These are phyloP conservation scores for Raphanus sativus DNA, from an alignment of 345 rosid genomes.

Conservation along the genomic window DNA sequence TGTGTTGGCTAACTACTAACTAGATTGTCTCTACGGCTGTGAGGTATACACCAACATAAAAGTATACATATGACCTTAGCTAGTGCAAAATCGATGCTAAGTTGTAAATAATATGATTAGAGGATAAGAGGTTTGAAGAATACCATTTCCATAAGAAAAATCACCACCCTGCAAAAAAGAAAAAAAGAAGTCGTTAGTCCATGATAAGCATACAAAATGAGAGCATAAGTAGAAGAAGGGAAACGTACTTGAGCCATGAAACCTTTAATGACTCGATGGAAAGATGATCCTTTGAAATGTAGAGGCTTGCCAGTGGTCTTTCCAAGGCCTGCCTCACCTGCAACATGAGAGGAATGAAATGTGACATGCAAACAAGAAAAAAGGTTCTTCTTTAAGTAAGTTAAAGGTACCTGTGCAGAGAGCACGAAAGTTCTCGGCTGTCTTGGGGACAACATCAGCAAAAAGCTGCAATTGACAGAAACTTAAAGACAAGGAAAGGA, in stretches of 20 bases:
- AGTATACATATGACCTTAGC: neutral
- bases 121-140: constrained; percentile 7
- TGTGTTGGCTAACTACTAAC: neutral
- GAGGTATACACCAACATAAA: neutral
- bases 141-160: constrained; percentile 89
- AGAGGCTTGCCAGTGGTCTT: constrained; percentile 78
- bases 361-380: neutral
- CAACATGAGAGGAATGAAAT: constrained; percentile 13
- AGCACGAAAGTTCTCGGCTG: constrained; percentile 93
- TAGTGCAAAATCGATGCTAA: no score
- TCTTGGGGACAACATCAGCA: constrained; percentile 84
- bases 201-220: neutral
- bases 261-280: constrained; percentile 91
- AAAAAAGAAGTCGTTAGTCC: neutral
- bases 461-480: constrained; percentile 60
- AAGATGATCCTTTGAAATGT: constrained; percentile 74
- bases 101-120: neutral
- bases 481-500: neutral
- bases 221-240: neutral
- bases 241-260: constrained; percentile 94
- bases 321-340: constrained; percentile 92
- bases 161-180: constrained; percentile 81
- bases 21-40: neutral
- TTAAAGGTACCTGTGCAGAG: constrained; percentile 78
- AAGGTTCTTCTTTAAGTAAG: neutral